A percentile compares a stretch with the other conserved stretches of the same genome.
Evolutionary conservation across 768 basidiomycete genomes (phyloP).

Genomic region (Boletus vermiculosoides): DNA sequence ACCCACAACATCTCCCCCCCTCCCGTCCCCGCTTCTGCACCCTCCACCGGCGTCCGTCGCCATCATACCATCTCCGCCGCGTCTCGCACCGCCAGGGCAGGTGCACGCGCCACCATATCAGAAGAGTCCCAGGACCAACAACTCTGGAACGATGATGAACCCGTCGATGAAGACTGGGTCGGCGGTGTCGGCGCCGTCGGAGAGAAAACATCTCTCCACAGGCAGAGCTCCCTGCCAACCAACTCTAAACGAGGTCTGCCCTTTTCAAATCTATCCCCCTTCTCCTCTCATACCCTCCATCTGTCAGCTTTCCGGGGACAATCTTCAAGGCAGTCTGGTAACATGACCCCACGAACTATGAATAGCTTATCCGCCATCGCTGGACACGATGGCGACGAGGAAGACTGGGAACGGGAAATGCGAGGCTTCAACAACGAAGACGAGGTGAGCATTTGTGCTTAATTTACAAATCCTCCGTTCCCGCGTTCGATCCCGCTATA

Average conservation of each 20-base stretch:
- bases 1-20: constrained; percentile 43
- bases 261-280: neutral
- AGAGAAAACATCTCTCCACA: constrained; percentile 75
- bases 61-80: constrained; percentile 83
- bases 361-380: constrained; percentile 85
- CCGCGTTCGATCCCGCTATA: neutral
- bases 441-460: constrained; percentile 46
- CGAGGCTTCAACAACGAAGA: constrained; percentile 59
- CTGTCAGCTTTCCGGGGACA: constrained; percentile 51
- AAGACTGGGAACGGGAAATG: constrained; percentile 78
- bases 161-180: constrained; percentile 78
- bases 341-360: constrained; percentile 65
- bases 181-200: constrained; percentile 81
- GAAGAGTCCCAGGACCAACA: constrained; percentile 63
- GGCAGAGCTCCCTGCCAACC: constrained; percentile 79
- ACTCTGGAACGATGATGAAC: constrained; percentile 71
- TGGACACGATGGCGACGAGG: constrained; percentile 85
- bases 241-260: constrained; percentile 71
- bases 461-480: neutral
- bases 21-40: constrained; percentile 37
- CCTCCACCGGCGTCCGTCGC: constrained; percentile 58
- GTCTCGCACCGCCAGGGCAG: constrained; percentile 60
- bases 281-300: constrained; percentile 5
- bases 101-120: constrained; percentile 61
- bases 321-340: constrained; percentile 53